phyloP scores from a whole-genome alignment of 2,329 filamentous ascomycete species.

The Dothistroma septosporum region DNA sequence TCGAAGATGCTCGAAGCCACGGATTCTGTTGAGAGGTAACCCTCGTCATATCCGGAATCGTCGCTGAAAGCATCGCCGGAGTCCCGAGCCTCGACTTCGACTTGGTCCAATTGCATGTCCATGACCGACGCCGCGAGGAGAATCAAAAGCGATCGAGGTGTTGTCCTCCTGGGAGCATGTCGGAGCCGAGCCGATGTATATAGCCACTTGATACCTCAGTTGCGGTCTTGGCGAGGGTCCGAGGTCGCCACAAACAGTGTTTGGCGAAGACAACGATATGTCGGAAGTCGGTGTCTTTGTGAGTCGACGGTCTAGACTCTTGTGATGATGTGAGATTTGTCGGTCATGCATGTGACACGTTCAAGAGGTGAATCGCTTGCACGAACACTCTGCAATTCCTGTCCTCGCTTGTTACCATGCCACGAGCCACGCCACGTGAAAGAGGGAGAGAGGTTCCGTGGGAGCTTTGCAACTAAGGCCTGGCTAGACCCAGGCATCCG shows the following conservation, averaged over 20 bases:
- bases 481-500: neutral
- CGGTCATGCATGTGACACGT: neutral
- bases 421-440: neutral
- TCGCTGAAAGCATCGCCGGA: slow-evolving; percentile 12
- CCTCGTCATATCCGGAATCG: slow-evolving; percentile 23
- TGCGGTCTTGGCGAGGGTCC: neutral
- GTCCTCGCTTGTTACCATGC: too few species aligned
- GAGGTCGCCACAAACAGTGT: neutral
- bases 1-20: slow-evolving; percentile 34
- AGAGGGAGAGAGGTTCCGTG: neutral
- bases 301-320: neutral
- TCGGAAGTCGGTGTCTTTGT: neutral
- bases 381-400: too few species aligned
- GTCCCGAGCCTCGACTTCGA: slow-evolving; percentile 19
- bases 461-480: neutral
- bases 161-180: neutral
- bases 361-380: too few species aligned
- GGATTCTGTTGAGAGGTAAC: slow-evolving; percentile 26
- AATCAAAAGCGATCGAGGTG: neutral
- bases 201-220: neutral
- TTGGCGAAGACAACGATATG: neutral
- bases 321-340: neutral
- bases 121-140: neutral
- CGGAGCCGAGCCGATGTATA: neutral
- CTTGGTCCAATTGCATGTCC: slow-evolving; percentile 13